Evolutionary conservation across 2,329 filamentous ascomycete species (phyloP).

Genomic region (Stagonosporopsis rhizophila): DNA sequence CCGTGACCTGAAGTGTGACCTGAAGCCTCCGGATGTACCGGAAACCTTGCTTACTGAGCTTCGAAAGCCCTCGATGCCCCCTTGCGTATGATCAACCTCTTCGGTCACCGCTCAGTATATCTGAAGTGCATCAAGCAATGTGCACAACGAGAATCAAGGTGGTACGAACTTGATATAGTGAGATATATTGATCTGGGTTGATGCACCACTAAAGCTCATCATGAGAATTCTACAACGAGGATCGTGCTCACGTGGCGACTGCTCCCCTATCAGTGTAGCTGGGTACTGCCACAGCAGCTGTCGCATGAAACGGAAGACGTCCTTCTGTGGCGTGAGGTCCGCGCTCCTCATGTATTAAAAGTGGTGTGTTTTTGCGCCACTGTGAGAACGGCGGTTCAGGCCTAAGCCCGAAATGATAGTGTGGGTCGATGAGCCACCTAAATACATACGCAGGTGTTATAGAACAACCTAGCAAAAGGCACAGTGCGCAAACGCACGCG

Average conservation of each 20-base stretch:
- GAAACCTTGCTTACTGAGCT: background rate
- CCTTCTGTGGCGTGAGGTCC: background rate
- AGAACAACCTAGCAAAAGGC: background rate
- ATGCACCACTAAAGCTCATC: background rate
- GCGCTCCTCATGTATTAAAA: background rate
- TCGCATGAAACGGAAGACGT: background rate
- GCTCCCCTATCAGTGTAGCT: background rate
- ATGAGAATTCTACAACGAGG: background rate
- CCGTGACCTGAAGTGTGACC: background rate
- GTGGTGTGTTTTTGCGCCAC: background rate
- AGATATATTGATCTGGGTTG: background rate
- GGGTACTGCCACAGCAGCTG: background rate
- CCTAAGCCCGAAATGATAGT: background rate
- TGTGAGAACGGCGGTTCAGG: too few species aligned
- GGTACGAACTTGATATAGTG: background rate
- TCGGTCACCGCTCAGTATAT: background rate
- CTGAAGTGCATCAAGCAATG: background rate
- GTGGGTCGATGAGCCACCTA: background rate
- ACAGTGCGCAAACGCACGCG: background rate
- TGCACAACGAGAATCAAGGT: background rate
- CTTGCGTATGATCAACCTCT: background rate
- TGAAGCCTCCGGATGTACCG: slow-evolving; percentile 7
- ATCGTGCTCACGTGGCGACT: background rate
- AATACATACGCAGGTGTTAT: background rate
- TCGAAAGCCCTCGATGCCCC: background rate